phyloP scores from a whole-genome alignment of 129 eudicot genomes.

The Logfia minima region DNA sequence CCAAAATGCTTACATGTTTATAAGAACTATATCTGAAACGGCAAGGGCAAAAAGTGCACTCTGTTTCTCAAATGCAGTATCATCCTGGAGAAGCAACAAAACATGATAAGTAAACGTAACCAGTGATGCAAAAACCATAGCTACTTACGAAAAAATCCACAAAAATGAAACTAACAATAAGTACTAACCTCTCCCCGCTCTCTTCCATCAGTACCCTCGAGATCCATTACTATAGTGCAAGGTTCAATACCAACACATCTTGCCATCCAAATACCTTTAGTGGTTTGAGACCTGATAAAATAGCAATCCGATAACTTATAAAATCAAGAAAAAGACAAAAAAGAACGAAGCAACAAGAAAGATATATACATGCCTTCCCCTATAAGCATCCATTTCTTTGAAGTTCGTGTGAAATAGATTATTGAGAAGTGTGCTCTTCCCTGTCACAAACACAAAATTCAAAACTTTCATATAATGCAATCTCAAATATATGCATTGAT shows the following conservation, averaged over 20 bases:
- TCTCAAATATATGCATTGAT: neutral
- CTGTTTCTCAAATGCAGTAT: constrained; percentile 94
- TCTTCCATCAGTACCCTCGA: constrained; percentile 99
- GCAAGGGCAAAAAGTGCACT: constrained; percentile 99
- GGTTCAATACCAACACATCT: constrained; percentile 90
- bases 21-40: constrained; percentile 94
- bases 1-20: constrained; percentile 71
- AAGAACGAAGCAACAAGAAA: neutral
- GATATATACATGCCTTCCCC: constrained; percentile 72
- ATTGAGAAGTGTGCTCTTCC: constrained; percentile 94
- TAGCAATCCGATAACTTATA: constrained; percentile 16
- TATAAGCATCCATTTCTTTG: constrained; percentile 96
- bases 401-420: constrained; percentile 81
- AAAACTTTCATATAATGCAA: constrained; percentile 23
- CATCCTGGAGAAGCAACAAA: constrained; percentile 59
- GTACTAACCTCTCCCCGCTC: constrained; percentile 92
- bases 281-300: constrained; percentile 83
- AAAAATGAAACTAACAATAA: neutral
- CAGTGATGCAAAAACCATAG: neutral
- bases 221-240: constrained; percentile 94
- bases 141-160: neutral
- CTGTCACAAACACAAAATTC: constrained; percentile 41
- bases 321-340: constrained; percentile 10
- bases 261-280: constrained; percentile 99
- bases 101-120: constrained; percentile 7